These are phyloP conservation scores for Venturia asperata DNA, from an alignment of 2,329 filamentous ascomycete genomes.

Conservation along the genomic window DNA sequence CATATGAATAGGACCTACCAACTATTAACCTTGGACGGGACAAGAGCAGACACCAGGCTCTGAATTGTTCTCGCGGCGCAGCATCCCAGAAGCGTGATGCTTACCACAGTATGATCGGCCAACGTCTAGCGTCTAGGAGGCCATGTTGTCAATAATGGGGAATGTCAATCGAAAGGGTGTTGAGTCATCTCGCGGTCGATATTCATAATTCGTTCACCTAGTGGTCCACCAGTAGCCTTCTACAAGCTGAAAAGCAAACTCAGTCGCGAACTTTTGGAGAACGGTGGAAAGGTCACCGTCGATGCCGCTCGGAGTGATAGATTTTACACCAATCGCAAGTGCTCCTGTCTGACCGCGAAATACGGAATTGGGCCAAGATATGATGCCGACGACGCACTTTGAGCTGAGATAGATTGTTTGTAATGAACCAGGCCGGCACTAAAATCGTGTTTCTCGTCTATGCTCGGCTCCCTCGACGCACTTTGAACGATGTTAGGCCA, in stretches of 20 bases:
- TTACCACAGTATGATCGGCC: no score
- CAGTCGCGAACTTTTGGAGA: not conserved
- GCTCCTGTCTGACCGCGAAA: not conserved
- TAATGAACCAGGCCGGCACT: not conserved
- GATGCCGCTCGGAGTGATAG: not conserved
- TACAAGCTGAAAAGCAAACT: not conserved
- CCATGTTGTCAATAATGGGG: not conserved
- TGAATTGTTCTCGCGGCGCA: not conserved
- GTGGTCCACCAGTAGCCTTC: not conserved
- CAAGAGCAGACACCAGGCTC: not conserved
- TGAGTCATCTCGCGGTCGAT: not conserved
- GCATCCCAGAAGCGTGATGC: not conserved
- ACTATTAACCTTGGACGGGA: not conserved
- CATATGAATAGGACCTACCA: not conserved
- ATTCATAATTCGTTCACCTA: not conserved
- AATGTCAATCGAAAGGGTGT: not conserved
- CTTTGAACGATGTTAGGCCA: not conserved
- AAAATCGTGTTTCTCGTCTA: conserved; percentile 9
- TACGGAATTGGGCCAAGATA: not conserved
- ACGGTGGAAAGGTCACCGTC: not conserved
- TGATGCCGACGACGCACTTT: not conserved
- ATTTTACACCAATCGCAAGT: not conserved
- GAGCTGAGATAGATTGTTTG: not conserved
- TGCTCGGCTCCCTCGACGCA: not conserved
- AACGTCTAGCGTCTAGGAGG: not conserved